Evolutionary conservation across 2,329 filamentous ascomycete genomes (phyloP).

Genomic region (Aaosphaeria pasadenensis): DNA sequence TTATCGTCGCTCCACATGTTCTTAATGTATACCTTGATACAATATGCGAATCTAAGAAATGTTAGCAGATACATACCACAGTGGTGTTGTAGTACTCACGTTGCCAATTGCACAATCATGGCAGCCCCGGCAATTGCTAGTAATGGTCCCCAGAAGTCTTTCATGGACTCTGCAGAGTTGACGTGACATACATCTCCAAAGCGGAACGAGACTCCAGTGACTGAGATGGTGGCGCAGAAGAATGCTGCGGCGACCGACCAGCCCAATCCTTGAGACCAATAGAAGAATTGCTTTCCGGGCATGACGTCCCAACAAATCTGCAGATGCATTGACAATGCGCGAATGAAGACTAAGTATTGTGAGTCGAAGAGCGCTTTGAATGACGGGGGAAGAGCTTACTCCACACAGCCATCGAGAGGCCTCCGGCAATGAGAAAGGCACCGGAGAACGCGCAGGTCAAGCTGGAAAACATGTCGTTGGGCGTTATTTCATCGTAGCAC

Average conservation of each 20-base stretch:
- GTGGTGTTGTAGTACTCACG: conserved; percentile 53
- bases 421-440: conserved; percentile 79
- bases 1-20: conserved; percentile 71
- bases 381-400: conserved; percentile 41
- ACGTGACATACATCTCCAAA: conserved; percentile 93
- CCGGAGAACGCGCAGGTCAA: conserved; percentile 85
- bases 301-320: conserved; percentile 98
- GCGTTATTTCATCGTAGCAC: conserved; percentile 88
- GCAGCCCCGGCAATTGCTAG: conserved; percentile 74
- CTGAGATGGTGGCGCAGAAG: conserved; percentile 70
- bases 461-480: conserved; percentile 83
- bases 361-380: not conserved
- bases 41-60: conserved; percentile 61
- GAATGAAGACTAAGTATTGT: conserved; percentile 63
- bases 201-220: conserved; percentile 91
- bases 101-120: conserved; percentile 77
- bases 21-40: conserved; percentile 88
- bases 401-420: conserved; percentile 83
- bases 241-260: conserved; percentile 81
- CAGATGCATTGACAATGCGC: conserved; percentile 86
- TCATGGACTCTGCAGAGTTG: conserved; percentile 81
- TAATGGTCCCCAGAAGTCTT: conserved; percentile 87
- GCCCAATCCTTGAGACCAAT: conserved; percentile 72
- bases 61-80: not conserved
- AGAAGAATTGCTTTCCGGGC: conserved; percentile 86